Evolutionary conservation across 768 basidiomycete genomes (phyloP), one percentile per base, ranked within the genome.

Genomic region (Termitomyces sp.): DNA sequence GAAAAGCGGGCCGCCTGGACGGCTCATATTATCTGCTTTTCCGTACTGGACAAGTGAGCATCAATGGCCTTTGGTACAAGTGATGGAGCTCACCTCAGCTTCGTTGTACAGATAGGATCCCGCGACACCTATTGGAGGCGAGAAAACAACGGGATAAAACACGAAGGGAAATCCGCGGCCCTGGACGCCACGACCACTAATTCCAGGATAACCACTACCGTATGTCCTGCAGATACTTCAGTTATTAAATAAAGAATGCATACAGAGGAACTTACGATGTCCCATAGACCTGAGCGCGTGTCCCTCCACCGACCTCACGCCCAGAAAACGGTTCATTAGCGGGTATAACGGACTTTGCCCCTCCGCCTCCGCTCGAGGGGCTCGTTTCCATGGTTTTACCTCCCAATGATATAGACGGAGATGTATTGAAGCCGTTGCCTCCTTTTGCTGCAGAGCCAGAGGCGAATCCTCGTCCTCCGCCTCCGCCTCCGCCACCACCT

Each of bases 141-240:
- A 27, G 18, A 53, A 53, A 53, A 53, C 37, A 39, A 39, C 24
- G 1, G 51, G 51, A 80, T 82, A 86, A 68, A 77, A 85, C 62
- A 73, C 74, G 44, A 82, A 85, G 1, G 83, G 84, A 63, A 85
- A 84, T 2, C 76, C 77, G 1, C 76, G 70, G 0, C 74, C 75
- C 1, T 59, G 47, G 18, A 82, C 80, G 13, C 81, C 79, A 8
- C 71, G 73, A 22, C 70, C 71, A 15, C 61, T 44, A 5, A 70
- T 46, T 0, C 78, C 79, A 37, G 83, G 82, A 61, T 85, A 85
- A 1, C 83, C 84, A 54, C 81, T 84, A 7, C 84, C 83, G 58
- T 83, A 85, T 48, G 27, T 39, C 58, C 55, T 65, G 47, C 18
- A 61, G 27, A 24, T 52, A 39, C 8, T 22, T 52, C 20, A 37